Evolutionary conservation across 768 basidiomycete species (phyloP), one percentile per base, ranked within the genome.

Genomic region (Lentinula guzmanii): DNA sequence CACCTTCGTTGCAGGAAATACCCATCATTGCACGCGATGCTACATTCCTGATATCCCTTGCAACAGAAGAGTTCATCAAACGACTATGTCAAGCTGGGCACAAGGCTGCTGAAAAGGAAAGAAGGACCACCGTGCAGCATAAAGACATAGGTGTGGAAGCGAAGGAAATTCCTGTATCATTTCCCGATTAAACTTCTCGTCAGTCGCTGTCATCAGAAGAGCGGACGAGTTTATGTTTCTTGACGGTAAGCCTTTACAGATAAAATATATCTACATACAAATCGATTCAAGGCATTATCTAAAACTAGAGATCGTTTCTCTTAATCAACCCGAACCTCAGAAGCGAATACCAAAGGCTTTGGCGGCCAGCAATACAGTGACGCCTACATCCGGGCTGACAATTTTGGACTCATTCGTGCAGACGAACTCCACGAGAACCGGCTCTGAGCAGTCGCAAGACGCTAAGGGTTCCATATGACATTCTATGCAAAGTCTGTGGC

Each of bases 41-140:
- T 24, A 82, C 85, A 0, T 86, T 92, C 65, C 73, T 93, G 63
- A 87, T 95, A 51, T 85, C 90, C 21, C 75, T 93, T 31, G 93
- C 93, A 5, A 87, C 94, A 60, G 94, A 96, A 73, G 89, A 93
- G 71, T 95, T 96, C 65, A 87, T 95, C 57, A 86, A 84, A 70
- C 81, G 86, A 54, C 74, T 95, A 33, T 80, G 83, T 35, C 84
- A 88, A 60, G 88, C 90, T 5, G 84, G 82, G n/a, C 86, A 90
- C 64, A 80, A 76, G 57, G 80, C 85, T 13, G 91, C 93, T 5
- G 79, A 82, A 61, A 75, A 83, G 57, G 91, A 94, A 63, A 87
- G 84, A 65, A 76, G 93, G 63, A 71, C 83, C 33, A 93, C 86
- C 0, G 82, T 95, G 16, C 90, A 91, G 69, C 82, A 90, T 65